Percentiles rank a stretch among this genome's conserved stretches.
These are phyloP conservation scores for Acarospora socialis DNA, from an alignment of 2,329 filamentous ascomycete species.

Conservation along the genomic window DNA sequence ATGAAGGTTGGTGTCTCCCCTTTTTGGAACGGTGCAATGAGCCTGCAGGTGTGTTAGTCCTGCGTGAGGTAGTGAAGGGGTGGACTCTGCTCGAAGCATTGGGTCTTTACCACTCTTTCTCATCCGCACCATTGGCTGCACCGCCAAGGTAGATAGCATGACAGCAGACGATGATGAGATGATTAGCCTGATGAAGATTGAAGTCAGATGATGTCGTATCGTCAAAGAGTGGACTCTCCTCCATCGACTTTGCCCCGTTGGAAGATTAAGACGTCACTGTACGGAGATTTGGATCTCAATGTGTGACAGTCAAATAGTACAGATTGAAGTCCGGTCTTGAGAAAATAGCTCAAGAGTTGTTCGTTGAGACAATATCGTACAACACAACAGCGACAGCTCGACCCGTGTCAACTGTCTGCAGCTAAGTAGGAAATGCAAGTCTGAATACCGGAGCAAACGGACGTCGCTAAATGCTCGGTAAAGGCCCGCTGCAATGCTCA, in stretches of 20 bases:
- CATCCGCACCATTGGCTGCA: slow-evolving; percentile 35
- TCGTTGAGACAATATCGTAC: too few species aligned
- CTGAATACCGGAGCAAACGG: too few species aligned
- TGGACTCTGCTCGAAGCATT: slow-evolving; percentile 2
- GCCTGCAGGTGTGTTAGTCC: slow-evolving; percentile 34
- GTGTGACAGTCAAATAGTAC: too few species aligned
- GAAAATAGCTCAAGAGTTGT: too few species aligned
- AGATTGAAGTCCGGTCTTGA: too few species aligned
- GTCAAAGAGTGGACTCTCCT: not conserved
- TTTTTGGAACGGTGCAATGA: slow-evolving; percentile 62
- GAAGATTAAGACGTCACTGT: slow-evolving; percentile 16
- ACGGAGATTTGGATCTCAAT: slow-evolving; percentile 10
- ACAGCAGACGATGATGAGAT: slow-evolving; percentile 69
- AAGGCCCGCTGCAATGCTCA: too few species aligned
- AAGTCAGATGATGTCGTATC: too few species aligned
- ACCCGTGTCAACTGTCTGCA: too few species aligned
- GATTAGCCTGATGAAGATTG: slow-evolving; percentile 17
- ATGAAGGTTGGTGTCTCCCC: slow-evolving; percentile 69
- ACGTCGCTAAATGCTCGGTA: too few species aligned
- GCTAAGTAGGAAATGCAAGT: too few species aligned
- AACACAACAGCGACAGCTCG: too few species aligned
- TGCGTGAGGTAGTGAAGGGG: slow-evolving; percentile 20
- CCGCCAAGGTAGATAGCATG: slow-evolving; percentile 64
- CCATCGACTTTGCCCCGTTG: slow-evolving; percentile 9
- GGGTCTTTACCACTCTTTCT: slow-evolving; percentile 44